phyloP scores from a whole-genome alignment of 306 rosid species.

The barrel medic (Medicago truncatula) region MtrunA17r5.0-ANR NC_053044.1:55230001-55230500 shows the following conservation, averaged over 20 bases:
- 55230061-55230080: constrained; percentile 58
- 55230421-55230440: constrained; percentile 56
- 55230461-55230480: constrained; percentile 87
- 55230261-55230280: constrained; percentile 63
- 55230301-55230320: constrained; percentile 82
- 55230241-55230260: constrained; percentile 60
- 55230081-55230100: constrained; percentile 64
- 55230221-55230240: constrained; percentile 58
- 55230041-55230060: constrained; percentile 67
- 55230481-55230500: constrained; percentile 68
- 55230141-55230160: constrained; percentile 54
- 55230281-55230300: constrained; percentile 62
- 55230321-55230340: constrained; percentile 66
- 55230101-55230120: constrained; percentile 63
- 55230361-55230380: constrained; percentile 59
- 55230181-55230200: constrained; percentile 68
- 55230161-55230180: constrained; percentile 60
- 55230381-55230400: constrained; percentile 63
- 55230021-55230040: constrained; percentile 68
- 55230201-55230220: constrained; percentile 54
- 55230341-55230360: constrained; percentile 80
- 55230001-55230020: constrained; percentile 56
- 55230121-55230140: constrained; percentile 64
- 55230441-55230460: constrained; percentile 75
- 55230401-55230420: constrained; percentile 84